These are phyloP conservation scores for Pugionium cornutum DNA, from an alignment of 345 rosid genomes.

Conservation along the genomic window DNA sequence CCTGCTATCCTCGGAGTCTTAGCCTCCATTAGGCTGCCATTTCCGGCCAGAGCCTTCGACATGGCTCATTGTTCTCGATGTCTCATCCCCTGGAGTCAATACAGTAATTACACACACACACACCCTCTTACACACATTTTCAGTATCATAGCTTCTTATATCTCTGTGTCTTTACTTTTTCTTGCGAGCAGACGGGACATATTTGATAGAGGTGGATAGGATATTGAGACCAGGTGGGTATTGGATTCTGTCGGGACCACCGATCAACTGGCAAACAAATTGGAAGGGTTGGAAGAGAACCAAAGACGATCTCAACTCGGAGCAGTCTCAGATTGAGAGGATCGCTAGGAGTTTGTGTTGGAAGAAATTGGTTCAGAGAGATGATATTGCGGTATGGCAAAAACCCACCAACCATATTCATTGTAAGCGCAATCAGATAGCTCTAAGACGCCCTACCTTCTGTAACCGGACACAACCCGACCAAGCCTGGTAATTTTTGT, in stretches of 20 bases:
- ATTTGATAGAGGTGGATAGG: constrained; percentile 82
- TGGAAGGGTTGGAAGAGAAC: constrained; percentile 87
- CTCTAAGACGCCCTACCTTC: constrained; percentile 57
- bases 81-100: constrained; percentile 84
- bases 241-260: constrained; percentile 91
- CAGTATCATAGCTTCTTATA: background rate
- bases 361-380: constrained; percentile 66
- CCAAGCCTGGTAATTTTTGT: constrained; percentile 64
- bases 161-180: constrained; percentile 1
- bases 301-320: constrained; percentile 54
- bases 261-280: constrained; percentile 78
- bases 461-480: constrained; percentile 71
- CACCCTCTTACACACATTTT: background rate
- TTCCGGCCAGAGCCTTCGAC: constrained; percentile 90
- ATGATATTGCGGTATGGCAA: constrained; percentile 78
- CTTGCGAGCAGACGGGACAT: constrained; percentile 63
- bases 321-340: constrained; percentile 58
- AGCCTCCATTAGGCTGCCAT: constrained; percentile 88
- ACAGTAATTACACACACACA: constrained; percentile 44
- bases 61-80: constrained; percentile 98
- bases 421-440: constrained; percentile 60
- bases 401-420: constrained; percentile 86
- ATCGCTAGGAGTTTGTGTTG: constrained; percentile 77
- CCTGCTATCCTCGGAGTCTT: constrained; percentile 84
- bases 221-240: constrained; percentile 86